A percentile compares a stretch with the other conserved stretches of the same genome.
These are phyloP conservation scores for Fusarium metavorans DNA, from an alignment of 2,329 filamentous ascomycete genomes.

Conservation along the genomic window DNA sequence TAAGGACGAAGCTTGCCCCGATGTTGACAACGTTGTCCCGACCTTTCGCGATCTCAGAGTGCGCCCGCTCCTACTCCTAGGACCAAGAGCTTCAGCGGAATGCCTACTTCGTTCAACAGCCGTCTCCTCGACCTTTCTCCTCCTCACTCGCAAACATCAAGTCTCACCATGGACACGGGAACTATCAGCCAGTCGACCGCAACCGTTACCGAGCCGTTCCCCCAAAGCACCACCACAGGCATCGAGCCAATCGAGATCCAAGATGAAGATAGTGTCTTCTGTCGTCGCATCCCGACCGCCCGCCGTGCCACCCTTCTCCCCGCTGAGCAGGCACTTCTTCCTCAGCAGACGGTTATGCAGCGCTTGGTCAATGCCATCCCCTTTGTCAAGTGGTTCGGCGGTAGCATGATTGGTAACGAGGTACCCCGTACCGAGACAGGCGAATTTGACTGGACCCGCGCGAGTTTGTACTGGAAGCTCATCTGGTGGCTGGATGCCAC, in stretches of 20 bases:
- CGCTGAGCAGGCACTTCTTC: slow-evolving; percentile 77
- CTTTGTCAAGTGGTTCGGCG: slow-evolving; percentile 78
- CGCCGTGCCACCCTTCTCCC: slow-evolving; percentile 74
- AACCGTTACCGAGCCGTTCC: slow-evolving; percentile 55
- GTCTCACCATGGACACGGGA: slow-evolving; percentile 68
- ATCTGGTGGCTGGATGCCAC: slow-evolving; percentile 72
- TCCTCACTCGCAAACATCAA: slow-evolving; percentile 62
- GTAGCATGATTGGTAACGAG: slow-evolving; percentile 78
- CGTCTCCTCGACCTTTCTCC: slow-evolving; percentile 56
- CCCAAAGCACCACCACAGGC: slow-evolving; percentile 35
- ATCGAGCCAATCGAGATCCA: slow-evolving; percentile 47
- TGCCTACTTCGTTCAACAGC: slow-evolving; percentile 53
- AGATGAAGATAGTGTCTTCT: slow-evolving; percentile 60
- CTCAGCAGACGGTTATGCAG: slow-evolving; percentile 74
- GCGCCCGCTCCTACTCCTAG: slow-evolving; percentile 49
- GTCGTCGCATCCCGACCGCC: slow-evolving; percentile 74
- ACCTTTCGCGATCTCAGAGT: slow-evolving; percentile 51
- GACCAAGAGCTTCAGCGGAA: slow-evolving; percentile 45
- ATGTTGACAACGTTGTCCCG: slow-evolving; percentile 56
- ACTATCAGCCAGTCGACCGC: slow-evolving; percentile 62
- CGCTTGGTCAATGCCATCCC: slow-evolving; percentile 74
- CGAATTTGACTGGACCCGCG: slow-evolving; percentile 80
- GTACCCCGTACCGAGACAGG: slow-evolving; percentile 80
- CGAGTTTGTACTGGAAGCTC: slow-evolving; percentile 75
- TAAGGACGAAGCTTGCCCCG: slow-evolving; percentile 72